These are phyloP conservation scores for Castanea mollissima DNA, from an alignment of 306 rosid species.

Conservation along the genomic window DNA sequence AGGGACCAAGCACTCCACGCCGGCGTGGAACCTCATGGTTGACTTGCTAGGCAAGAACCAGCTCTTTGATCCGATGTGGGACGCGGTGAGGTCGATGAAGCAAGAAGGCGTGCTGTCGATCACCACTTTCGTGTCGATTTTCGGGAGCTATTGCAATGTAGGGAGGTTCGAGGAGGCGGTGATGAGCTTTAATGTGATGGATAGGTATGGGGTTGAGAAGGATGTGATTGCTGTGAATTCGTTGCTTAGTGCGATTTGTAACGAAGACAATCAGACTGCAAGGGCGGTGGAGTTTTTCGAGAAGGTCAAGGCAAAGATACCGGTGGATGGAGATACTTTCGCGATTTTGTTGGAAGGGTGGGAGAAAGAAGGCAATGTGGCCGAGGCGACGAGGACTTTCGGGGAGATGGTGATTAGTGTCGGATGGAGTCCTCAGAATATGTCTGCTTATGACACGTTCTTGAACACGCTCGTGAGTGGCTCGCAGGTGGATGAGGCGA, in stretches of 20 bases:
- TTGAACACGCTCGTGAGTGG: conserved; percentile 49
- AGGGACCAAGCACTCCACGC: conserved; percentile 35
- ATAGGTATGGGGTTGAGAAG: conserved; percentile 43
- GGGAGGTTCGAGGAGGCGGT: conserved; percentile 53
- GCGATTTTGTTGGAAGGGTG: conserved; percentile 64
- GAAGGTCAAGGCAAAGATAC: conserved; percentile 35
- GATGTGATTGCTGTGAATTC: conserved; percentile 60
- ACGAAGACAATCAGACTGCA: conserved; percentile 37
- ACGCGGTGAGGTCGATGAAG: conserved; percentile 66
- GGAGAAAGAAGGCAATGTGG: conserved; percentile 60
- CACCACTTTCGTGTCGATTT: conserved; percentile 51
- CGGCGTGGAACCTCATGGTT: conserved; percentile 67
- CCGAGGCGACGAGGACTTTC: conserved; percentile 43
- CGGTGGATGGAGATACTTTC: conserved; percentile 52
- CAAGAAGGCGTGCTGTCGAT: conserved; percentile 42
- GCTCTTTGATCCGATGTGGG: conserved; percentile 77
- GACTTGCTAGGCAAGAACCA: conserved; percentile 63
- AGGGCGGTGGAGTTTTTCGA: conserved; percentile 47
- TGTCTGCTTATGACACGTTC: conserved; percentile 49
- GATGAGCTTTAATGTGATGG: conserved; percentile 68
- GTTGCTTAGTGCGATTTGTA: conserved; percentile 56
- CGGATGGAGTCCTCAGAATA: conserved; percentile 51
- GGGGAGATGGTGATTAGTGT: conserved; percentile 50
- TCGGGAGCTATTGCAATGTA: conserved; percentile 57
- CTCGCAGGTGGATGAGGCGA: conserved; percentile 35